phyloP scores from a whole-genome alignment of 371 early-diverging fungal species.

The Batrachochytrium dendrobatidis region DNA sequence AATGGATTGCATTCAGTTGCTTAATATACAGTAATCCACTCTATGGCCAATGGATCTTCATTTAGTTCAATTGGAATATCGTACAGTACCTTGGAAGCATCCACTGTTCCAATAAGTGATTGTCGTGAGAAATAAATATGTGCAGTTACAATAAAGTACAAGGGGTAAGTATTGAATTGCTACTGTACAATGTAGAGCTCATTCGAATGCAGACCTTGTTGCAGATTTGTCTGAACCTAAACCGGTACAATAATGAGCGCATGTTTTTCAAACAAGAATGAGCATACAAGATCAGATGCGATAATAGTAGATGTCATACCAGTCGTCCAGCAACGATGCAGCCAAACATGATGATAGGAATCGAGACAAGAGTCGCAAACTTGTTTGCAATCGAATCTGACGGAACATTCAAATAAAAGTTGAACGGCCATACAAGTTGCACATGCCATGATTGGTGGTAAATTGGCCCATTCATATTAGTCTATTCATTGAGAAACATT shows the following conservation, averaged over 20 bases:
- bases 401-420: no score
- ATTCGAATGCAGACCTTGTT: conserved; percentile 65
- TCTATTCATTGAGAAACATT: no score
- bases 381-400: not conserved
- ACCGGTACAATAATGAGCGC: no score
- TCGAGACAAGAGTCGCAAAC: not conserved
- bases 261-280: not conserved
- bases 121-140: no score
- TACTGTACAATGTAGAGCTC: no score
- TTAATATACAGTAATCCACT: not conserved
- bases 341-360: conserved; percentile 71
- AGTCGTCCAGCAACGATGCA: conserved; percentile 80
- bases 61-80: conserved; percentile 12
- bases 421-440: no score
- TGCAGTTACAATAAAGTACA: no score
- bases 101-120: no score
- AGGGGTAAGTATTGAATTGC: no score
- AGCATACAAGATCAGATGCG: conserved; percentile 4
- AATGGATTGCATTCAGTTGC: not conserved
- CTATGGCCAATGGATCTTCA: conserved; percentile 11
- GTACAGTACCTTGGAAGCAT: no score
- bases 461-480: no score
- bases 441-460: no score
- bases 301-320: conserved; percentile 39
- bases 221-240: conserved; percentile 86